phyloP scores from a whole-genome alignment of 345 rosid species.

The Euclidium syriacum region DNA sequence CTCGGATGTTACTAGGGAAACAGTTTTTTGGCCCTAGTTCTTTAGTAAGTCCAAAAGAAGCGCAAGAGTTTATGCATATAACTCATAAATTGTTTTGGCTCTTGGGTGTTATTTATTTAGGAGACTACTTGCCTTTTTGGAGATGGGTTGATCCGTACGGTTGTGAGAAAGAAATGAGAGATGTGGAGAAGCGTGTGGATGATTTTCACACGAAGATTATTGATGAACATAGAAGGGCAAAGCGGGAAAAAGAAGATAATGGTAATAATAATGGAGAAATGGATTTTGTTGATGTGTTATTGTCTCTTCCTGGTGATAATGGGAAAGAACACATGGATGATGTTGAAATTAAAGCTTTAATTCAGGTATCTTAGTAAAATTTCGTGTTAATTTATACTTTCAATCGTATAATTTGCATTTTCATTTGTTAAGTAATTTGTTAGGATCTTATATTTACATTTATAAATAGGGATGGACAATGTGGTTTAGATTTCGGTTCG shows the following conservation, averaged over 20 bases:
- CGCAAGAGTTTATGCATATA: slow-evolving; percentile 80
- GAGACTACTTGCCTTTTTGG: slow-evolving; percentile 90
- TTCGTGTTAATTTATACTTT: not conserved
- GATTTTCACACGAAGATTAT: slow-evolving; percentile 69
- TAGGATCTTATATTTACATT: too few species aligned
- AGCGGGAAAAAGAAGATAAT: not conserved
- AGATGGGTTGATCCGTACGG: slow-evolving; percentile 84
- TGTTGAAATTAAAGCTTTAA: slow-evolving; percentile 76
- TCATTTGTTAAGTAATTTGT: too few species aligned
- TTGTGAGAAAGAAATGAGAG: slow-evolving; percentile 75
- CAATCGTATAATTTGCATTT: not conserved
- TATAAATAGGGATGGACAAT: too few species aligned
- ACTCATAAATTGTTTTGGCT: slow-evolving; percentile 72
- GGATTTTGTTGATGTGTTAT: slow-evolving; percentile 85
- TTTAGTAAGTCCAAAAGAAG: slow-evolving; percentile 51
- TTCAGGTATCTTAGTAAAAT: slow-evolving; percentile 45
- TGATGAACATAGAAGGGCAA: slow-evolving; percentile 54
- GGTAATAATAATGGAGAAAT: slow-evolving; percentile 19
- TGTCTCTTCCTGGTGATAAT: slow-evolving; percentile 71
- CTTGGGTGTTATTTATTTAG: slow-evolving; percentile 73
- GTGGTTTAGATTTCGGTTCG: too few species aligned
- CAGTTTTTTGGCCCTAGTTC: slow-evolving; percentile 73
- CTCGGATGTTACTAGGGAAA: slow-evolving; percentile 77
- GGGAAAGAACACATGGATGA: slow-evolving; percentile 71
- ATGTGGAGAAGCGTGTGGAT: slow-evolving; percentile 88